A percentile compares a stretch with the other conserved stretches of the same genome.
phyloP scores from a whole-genome alignment of 139 green algal genomes.

The Eudorina sp. region DNA sequence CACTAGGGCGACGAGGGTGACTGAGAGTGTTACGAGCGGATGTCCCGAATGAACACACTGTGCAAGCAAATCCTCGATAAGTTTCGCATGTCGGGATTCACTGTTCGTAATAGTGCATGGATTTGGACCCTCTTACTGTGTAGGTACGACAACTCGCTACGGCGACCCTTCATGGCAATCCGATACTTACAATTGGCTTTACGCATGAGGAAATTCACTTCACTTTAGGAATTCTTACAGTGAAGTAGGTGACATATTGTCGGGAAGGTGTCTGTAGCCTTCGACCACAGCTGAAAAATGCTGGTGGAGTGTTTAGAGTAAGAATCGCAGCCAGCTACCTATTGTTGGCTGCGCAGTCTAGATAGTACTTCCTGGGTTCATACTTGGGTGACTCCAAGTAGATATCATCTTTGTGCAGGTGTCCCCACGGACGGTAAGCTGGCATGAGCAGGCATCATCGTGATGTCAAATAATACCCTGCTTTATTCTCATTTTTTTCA shows the following conservation, averaged over 20 bases:
- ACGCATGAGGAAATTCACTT: background rate
- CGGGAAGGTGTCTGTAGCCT: slow-evolving; percentile 5
- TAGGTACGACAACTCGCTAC: background rate
- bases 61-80: no score
- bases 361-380: background rate
- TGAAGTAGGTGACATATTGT: no score
- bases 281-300: background rate
- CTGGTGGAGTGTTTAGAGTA: background rate
- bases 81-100: no score
- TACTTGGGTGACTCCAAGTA: background rate
- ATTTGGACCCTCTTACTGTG: background rate
- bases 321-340: background rate
- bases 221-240: background rate
- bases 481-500: no score
- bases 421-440: no score
- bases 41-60: no score
- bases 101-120: no score
- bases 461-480: no score
- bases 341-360: background rate
- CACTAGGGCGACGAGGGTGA: no score
- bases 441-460: no score
- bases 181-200: background rate
- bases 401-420: no score
- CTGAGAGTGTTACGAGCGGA: no score
- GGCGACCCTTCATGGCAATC: background rate